Percentiles rank a stretch among this genome's conserved stretches.
Conservation (phyloP, 2,329 filamentous ascomycete species). For the Aspergillus versicolor region DNA sequence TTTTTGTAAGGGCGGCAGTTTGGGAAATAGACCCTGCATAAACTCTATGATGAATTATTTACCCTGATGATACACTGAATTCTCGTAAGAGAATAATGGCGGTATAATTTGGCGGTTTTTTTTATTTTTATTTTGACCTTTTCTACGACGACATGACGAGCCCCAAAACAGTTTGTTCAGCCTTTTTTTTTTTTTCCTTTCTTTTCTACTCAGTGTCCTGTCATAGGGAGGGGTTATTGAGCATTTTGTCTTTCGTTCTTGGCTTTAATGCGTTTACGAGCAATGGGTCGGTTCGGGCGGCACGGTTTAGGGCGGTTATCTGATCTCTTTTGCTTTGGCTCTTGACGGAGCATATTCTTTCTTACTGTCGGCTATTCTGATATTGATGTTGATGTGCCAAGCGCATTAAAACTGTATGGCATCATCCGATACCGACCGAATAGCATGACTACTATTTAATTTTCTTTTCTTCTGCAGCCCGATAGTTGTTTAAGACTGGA, state of each 20-base stretch:
- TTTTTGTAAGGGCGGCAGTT: constrained; percentile 21
- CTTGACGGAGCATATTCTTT: constrained; percentile 11
- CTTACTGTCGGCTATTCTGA: constrained; percentile 1
- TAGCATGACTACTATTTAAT: neutral
- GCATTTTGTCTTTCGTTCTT: constrained; percentile 14
- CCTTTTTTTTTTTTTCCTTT: constrained; percentile 6
- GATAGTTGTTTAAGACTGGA: no score
- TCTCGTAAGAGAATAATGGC: constrained; percentile 22
- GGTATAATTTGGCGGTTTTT: constrained; percentile 11
- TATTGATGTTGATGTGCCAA: neutral
- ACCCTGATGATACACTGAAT: constrained; percentile 18
- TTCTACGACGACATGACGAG: constrained; percentile 22
- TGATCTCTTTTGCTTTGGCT: constrained; percentile 16
- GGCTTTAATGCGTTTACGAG: constrained; percentile 27
- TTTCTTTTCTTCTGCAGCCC: neutral
- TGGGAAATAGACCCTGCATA: constrained; percentile 25
- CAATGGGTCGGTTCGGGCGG: constrained; percentile 24
- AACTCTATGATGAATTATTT: constrained; percentile 16
- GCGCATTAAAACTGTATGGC: neutral
- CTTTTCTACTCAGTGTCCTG: neutral
- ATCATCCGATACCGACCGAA: neutral
- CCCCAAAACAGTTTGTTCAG: constrained; percentile 16
- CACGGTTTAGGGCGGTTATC: constrained; percentile 17
- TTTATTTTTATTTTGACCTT: neutral
- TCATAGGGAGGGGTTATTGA: constrained; percentile 9